A percentile compares a stretch with the other conserved stretches of the same genome.
Evolutionary conservation across 768 basidiomycete species (phyloP).

Genomic region (Tulasnella sp.): DNA sequence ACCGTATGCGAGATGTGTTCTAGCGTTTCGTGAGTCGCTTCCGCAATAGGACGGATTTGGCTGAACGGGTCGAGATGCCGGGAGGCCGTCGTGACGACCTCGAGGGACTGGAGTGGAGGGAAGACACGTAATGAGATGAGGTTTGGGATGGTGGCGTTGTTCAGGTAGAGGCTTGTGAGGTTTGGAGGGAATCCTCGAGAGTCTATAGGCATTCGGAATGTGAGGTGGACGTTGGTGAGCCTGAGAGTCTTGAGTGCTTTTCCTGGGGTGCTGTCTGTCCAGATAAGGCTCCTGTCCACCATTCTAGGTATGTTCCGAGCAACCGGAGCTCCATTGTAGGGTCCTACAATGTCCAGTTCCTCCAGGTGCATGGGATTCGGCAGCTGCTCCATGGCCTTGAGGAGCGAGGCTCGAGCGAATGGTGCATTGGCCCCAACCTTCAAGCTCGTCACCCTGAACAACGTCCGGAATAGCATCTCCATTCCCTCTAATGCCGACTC

Average conservation of each 20-base stretch:
- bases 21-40: conserved; percentile 5
- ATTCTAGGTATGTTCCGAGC: conserved; percentile 20
- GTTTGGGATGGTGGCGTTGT: conserved; percentile 19
- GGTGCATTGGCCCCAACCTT: neutral
- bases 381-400: conserved; percentile 15
- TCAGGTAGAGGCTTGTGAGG: conserved; percentile 22
- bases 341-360: conserved; percentile 27
- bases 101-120: conserved; percentile 26
- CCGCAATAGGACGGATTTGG: conserved; percentile 19
- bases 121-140: conserved; percentile 18
- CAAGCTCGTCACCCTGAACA: neutral
- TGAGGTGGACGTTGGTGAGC: conserved; percentile 25
- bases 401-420: neutral
- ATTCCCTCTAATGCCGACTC: neutral
- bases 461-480: conserved; percentile 1
- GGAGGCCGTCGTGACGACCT: conserved; percentile 2
- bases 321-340: neutral
- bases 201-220: conserved; percentile 23
- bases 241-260: conserved; percentile 12
- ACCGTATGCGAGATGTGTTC: conserved; percentile 27
- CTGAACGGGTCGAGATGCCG: conserved; percentile 26
- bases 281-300: conserved; percentile 28
- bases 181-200: conserved; percentile 25
- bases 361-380: neutral
- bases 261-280: conserved; percentile 18